Evolutionary conservation across 805 yeast species (phyloP).

Genomic region (Spencermartinsiella europaea): DNA sequence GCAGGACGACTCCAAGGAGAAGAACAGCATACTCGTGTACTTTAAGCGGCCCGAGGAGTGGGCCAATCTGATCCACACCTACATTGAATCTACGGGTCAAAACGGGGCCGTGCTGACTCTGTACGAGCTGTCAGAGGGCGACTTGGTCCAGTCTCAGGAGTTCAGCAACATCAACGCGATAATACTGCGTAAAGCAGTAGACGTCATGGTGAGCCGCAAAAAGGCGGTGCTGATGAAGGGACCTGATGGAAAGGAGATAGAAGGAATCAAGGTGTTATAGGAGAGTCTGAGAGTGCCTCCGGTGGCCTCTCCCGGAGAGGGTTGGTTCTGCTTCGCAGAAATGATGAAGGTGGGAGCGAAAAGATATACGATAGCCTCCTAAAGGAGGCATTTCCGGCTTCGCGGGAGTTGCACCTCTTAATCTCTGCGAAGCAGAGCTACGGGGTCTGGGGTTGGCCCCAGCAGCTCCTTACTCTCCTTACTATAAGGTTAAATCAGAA

Average conservation of each 20-base stretch:
- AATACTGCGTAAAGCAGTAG: slow-evolving; percentile 51
- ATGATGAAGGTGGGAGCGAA: too few relatives aligned
- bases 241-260: slow-evolving; percentile 56
- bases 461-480: too few relatives aligned
- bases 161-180: slow-evolving; percentile 58
- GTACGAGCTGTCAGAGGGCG: slow-evolving; percentile 72
- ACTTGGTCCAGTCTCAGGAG: slow-evolving; percentile 48
- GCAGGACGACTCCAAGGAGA: slow-evolving; percentile 23
- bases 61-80: slow-evolving; percentile 56
- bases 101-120: slow-evolving; percentile 70
- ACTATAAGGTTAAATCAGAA: too few relatives aligned
- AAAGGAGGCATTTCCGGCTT: too few relatives aligned
- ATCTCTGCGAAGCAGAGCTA: too few relatives aligned
- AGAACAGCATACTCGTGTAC: slow-evolving; percentile 40
- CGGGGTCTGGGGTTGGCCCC: too few relatives aligned
- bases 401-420: too few relatives aligned
- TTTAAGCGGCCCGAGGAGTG: slow-evolving; percentile 70
- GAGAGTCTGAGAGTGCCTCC: too few relatives aligned
- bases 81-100: slow-evolving; percentile 79
- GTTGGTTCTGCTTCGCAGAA: too few relatives aligned
- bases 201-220: slow-evolving; percentile 56
- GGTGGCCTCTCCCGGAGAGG: too few relatives aligned
- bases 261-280: slow-evolving; percentile 58
- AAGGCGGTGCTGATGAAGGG: slow-evolving; percentile 70
- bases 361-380: too few relatives aligned